Percentiles rank a stretch among this genome's conserved stretches.
These are phyloP conservation scores for Boechera stricta DNA, from an alignment of 345 rosid genomes.

Conservation along the genomic window DNA sequence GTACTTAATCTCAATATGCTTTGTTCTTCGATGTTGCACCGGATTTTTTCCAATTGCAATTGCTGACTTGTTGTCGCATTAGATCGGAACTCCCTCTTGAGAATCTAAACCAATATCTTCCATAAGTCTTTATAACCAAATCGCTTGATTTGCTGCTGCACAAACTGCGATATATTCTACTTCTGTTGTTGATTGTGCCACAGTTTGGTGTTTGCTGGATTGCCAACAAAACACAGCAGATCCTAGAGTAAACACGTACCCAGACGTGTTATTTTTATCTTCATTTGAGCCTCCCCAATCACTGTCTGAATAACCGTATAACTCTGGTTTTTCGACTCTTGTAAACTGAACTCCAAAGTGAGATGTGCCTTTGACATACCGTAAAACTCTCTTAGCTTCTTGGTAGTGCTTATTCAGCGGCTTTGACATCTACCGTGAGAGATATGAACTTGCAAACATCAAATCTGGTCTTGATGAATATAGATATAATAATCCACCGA, in stretches of 20 bases:
- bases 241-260: background rate
- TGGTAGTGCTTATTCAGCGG: background rate
- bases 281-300: background rate
- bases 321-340: background rate
- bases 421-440: background rate
- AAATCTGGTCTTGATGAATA: background rate
- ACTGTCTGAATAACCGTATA: background rate
- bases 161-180: background rate
- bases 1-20: too few relatives aligned
- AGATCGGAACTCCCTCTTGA: background rate
- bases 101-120: background rate
- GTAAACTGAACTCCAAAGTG: background rate
- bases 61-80: background rate
- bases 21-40: background rate
- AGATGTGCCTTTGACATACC: background rate
- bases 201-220: background rate
- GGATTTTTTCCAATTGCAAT: background rate
- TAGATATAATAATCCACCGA: background rate
- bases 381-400: background rate
- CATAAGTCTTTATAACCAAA: constrained; percentile 6
- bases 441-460: background rate
- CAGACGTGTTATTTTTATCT: background rate
- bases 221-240: background rate
- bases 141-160: background rate
- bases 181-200: background rate